Conservation (phyloP, 1,284 basidiomycete species). For the Xerocomus minutiporus region DNA sequence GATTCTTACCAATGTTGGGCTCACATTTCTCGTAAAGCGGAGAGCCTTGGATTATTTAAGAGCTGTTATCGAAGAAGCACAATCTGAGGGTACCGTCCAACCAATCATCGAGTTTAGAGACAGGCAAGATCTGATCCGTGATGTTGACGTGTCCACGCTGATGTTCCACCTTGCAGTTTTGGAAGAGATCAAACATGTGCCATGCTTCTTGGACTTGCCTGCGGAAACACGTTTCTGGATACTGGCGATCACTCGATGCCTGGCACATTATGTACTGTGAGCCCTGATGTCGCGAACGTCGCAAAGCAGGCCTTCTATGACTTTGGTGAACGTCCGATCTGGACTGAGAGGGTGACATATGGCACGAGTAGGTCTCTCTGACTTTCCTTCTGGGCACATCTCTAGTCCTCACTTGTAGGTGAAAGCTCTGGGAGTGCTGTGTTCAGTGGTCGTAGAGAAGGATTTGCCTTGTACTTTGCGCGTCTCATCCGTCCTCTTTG, state of each 20-base stretch:
- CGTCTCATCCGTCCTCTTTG: slow-evolving; percentile 85
- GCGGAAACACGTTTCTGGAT: slow-evolving; percentile 72
- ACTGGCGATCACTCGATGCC: slow-evolving; percentile 43
- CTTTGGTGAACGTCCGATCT: slow-evolving; percentile 75
- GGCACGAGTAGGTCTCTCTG: slow-evolving; percentile 50
- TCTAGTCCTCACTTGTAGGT: slow-evolving; percentile 34
- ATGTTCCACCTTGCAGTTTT: slow-evolving; percentile 47
- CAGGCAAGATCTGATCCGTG: slow-evolving; percentile 41
- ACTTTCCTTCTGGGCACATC: slow-evolving; percentile 1
- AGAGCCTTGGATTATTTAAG: slow-evolving; percentile 80
- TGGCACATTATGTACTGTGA: slow-evolving; percentile 48
- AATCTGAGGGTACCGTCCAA: slow-evolving; percentile 61
- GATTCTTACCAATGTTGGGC: slow-evolving; percentile 79
- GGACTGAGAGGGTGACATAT: slow-evolving; percentile 69
- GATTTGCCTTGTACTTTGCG: slow-evolving; percentile 82
- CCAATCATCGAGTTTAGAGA: slow-evolving; percentile 71
- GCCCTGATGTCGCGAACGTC: slow-evolving; percentile 57
- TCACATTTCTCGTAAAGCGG: slow-evolving; percentile 80
- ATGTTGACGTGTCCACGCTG: slow-evolving; percentile 5
- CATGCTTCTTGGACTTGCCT: slow-evolving; percentile 80
- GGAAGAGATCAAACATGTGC: slow-evolving; percentile 87
- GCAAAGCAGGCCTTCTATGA: slow-evolving; percentile 83
- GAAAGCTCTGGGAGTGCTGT: slow-evolving; percentile 70
- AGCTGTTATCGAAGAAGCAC: slow-evolving; percentile 69
- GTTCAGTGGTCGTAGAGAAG: slow-evolving; percentile 88